Evolutionary conservation across 2,329 filamentous ascomycete genomes (phyloP).

Genomic region (Rosellinia necatrix): DNA sequence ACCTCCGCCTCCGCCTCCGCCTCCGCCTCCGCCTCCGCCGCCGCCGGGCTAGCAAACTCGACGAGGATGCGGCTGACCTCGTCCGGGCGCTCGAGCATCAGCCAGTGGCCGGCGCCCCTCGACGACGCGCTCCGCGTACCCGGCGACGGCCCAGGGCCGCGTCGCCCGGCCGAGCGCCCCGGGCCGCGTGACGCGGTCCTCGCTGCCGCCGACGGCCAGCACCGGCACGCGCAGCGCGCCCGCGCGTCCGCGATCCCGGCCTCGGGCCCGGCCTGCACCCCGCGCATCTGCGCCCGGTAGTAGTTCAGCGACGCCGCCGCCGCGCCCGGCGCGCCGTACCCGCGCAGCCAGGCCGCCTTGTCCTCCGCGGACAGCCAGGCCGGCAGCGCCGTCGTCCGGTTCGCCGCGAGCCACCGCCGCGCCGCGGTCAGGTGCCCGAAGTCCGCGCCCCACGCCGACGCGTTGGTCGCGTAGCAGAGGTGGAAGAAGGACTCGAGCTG

Average conservation of each 20-base stretch:
- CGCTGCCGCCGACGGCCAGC: neutral
- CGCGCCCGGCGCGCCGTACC: neutral
- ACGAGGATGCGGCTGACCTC: slow-evolving; percentile 6
- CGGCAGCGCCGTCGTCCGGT: slow-evolving; percentile 5
- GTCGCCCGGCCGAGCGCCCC: neutral
- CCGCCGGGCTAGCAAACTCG: neutral
- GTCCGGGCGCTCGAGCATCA: slow-evolving; percentile 4
- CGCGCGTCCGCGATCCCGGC: too few species aligned
- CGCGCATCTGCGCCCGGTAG: neutral
- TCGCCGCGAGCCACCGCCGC: slow-evolving; percentile 1
- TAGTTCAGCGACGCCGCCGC: slow-evolving; percentile 1
- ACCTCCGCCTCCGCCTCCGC: too few species aligned
- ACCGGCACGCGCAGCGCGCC: too few species aligned
- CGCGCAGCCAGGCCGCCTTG: slow-evolving; percentile 1
- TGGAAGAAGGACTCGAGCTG: slow-evolving; percentile 8
- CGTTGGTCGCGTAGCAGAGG: neutral
- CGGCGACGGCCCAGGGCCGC: neutral
- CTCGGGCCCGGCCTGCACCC: neutral
- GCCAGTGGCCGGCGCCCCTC: slow-evolving; percentile 3
- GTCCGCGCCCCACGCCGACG: neutral
- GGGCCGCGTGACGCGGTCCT: neutral
- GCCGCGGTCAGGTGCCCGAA: neutral
- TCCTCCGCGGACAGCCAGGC: slow-evolving; percentile 3
- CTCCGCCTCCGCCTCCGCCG: neutral
- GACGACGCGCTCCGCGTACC: neutral